A percentile compares a stretch with the other conserved stretches of the same genome.
phyloP scores from a whole-genome alignment of 1,284 basidiomycete genomes.

The Grifola frondosa region DNA sequence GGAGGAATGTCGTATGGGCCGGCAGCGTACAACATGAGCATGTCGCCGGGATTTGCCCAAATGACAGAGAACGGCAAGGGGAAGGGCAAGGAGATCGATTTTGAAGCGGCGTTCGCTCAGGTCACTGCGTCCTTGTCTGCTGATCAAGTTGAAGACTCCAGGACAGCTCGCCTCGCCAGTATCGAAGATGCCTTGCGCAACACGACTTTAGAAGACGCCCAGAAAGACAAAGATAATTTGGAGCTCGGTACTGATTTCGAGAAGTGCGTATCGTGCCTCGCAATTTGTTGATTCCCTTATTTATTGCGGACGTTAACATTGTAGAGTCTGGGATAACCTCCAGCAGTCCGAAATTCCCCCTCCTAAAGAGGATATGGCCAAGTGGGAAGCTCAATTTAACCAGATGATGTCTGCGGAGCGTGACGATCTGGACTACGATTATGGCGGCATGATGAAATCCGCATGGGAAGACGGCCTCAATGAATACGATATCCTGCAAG shows the following conservation, averaged over 20 bases:
- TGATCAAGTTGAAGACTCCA: slow-evolving; percentile 42
- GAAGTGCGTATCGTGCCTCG: slow-evolving; percentile 37
- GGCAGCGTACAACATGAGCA: slow-evolving; percentile 10
- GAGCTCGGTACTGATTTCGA: slow-evolving; percentile 40
- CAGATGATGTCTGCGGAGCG: slow-evolving; percentile 70
- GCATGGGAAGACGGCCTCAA: slow-evolving; percentile 60
- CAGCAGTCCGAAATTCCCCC: slow-evolving; percentile 58
- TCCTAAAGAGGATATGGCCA: slow-evolving; percentile 65
- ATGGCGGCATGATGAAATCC: slow-evolving; percentile 56
- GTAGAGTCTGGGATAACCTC: slow-evolving; percentile 59
- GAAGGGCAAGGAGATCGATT: slow-evolving; percentile 73
- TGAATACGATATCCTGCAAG: slow-evolving; percentile 34
- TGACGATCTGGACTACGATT: slow-evolving; percentile 63
- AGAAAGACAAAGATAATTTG: slow-evolving; percentile 29
- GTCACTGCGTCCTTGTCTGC: slow-evolving; percentile 48
- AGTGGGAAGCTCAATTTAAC: slow-evolving; percentile 90
- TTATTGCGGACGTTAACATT: slow-evolving; percentile 5
- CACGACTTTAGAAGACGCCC: slow-evolving; percentile 21
- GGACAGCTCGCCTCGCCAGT: slow-evolving; percentile 46
- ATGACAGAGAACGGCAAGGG: slow-evolving; percentile 62
- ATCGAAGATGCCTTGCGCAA: slow-evolving; percentile 41
- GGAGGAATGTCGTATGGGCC: slow-evolving; percentile 31
- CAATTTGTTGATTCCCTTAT: no score
- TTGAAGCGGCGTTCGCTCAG: slow-evolving; percentile 74
- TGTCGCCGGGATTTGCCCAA: no score